Evolutionary conservation across 1,284 basidiomycete species (phyloP).

Genomic region (Porogramme epimiltina): DNA sequence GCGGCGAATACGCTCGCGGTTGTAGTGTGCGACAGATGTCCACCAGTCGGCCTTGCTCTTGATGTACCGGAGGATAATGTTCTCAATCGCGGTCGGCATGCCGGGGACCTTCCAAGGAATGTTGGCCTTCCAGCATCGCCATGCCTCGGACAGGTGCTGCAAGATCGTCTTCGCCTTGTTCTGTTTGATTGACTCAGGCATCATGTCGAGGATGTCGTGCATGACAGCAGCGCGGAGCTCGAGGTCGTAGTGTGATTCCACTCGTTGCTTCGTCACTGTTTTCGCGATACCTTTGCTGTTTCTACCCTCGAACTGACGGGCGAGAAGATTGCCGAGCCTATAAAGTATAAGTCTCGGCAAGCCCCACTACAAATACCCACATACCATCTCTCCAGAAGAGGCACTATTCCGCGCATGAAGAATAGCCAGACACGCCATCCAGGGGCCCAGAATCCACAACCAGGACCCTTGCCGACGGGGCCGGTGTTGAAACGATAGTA

Average conservation of each 20-base stretch:
- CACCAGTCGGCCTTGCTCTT: constrained; percentile 99
- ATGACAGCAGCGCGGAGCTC: constrained; percentile 98
- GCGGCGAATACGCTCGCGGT: constrained; percentile 92
- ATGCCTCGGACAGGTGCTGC: constrained; percentile 96
- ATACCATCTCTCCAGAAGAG: constrained; percentile 92
- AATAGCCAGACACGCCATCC: constrained; percentile 99
- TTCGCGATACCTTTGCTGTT: constrained; percentile 96
- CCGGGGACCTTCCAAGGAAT: constrained; percentile 98
- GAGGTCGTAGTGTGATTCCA: constrained; percentile 98
- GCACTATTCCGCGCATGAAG: constrained; percentile 99
- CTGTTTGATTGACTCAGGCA: constrained; percentile 99
- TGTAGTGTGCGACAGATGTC: constrained; percentile 95
- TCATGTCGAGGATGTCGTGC: constrained; percentile 99
- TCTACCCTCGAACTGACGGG: constrained; percentile 96
- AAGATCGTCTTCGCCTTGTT: constrained; percentile 99
- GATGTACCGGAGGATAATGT: constrained; percentile 98
- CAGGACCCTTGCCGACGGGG: constrained; percentile 98
- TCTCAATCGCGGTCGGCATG: constrained; percentile 98
- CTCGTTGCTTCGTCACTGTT: constrained; percentile 98
- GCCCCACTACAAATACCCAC: constrained; percentile 23
- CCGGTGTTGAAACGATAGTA: constrained; percentile 99
- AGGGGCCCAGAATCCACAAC: constrained; percentile 99
- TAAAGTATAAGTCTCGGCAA: not conserved
- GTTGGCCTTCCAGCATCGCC: constrained; percentile 99
- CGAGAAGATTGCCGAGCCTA: constrained; percentile 94